These are phyloP conservation scores for Mycena rebaudengoi DNA, from an alignment of 768 basidiomycete species.

Conservation along the genomic window DNA sequence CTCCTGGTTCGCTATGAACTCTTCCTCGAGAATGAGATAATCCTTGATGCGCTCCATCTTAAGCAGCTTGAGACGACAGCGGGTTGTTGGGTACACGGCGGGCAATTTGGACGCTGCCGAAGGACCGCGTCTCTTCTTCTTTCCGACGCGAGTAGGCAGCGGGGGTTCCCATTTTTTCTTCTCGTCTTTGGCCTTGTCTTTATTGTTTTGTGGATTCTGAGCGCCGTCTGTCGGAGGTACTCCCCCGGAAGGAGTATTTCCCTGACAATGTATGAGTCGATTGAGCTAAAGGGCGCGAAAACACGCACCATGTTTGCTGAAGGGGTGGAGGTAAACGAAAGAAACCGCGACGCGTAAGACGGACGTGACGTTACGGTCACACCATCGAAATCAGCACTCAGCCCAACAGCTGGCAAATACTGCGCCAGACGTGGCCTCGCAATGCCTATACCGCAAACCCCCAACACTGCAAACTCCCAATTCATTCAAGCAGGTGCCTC, in stretches of 20 bases:
- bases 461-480: constrained; percentile 70
- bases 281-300: constrained; percentile 1
- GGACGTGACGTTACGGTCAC: constrained; percentile 36
- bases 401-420: no score
- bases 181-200: constrained; percentile 48
- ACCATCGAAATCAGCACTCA: constrained; percentile 31
- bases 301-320: constrained; percentile 33
- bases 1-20: constrained; percentile 94
- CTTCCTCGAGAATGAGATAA: constrained; percentile 94
- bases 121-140: constrained; percentile 96
- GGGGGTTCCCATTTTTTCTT: constrained; percentile 99
- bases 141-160: constrained; percentile 94
- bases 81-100: constrained; percentile 91
- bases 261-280: constrained; percentile 50
- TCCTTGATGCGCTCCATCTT: constrained; percentile 99
- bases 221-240: constrained; percentile 56
- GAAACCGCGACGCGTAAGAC: constrained; percentile 59
- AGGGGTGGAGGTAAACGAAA: constrained; percentile 18
- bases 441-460: constrained; percentile 47
- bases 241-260: constrained; percentile 76
- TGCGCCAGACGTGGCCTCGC: no score
- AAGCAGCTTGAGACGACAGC: constrained; percentile 93
- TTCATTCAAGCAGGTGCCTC: constrained; percentile 82
- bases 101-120: constrained; percentile 91
- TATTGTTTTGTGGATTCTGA: constrained; percentile 54